phyloP scores from a whole-genome alignment of 768 basidiomycete species.

The Pholiota microspora region DNA sequence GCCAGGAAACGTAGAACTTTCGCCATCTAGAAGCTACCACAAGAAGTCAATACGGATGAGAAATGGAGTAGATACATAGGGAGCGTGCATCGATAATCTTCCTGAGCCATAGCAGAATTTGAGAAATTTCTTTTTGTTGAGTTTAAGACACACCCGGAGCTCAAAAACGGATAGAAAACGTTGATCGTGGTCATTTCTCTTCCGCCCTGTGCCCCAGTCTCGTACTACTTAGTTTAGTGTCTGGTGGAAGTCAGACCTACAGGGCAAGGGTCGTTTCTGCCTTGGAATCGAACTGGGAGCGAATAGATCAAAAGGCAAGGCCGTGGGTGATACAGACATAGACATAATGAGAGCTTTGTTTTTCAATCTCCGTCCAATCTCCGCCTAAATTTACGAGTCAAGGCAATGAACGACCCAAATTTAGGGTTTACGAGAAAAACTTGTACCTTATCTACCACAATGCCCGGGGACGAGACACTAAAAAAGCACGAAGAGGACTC shows the following conservation, averaged over 20 bases:
- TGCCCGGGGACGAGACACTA: conserved; percentile 69
- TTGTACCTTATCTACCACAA: conserved; percentile 26
- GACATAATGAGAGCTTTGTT: too few relatives aligned
- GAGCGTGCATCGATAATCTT: background rate
- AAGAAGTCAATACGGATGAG: background rate
- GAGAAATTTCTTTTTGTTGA: background rate
- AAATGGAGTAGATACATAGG: background rate
- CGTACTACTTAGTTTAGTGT: too few relatives aligned
- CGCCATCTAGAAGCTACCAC: background rate
- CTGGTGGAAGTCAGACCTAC: too few relatives aligned
- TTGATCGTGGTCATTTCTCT: too few relatives aligned
- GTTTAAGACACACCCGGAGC: background rate
- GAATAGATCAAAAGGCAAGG: too few relatives aligned
- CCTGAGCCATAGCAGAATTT: background rate
- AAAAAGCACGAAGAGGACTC: conserved; percentile 66
- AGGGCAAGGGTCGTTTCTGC: too few relatives aligned
- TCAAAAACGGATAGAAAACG: too few relatives aligned
- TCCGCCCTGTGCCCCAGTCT: too few relatives aligned
- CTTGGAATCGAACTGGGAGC: too few relatives aligned
- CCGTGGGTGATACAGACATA: too few relatives aligned
- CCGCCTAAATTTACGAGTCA: conserved; percentile 9
- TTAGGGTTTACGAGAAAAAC: conserved; percentile 1
- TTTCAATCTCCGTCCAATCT: background rate
- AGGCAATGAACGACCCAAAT: background rate
- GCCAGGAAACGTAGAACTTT: background rate